phyloP scores from a whole-genome alignment of 768 basidiomycete species.

The Tulasnella sp. region DNA sequence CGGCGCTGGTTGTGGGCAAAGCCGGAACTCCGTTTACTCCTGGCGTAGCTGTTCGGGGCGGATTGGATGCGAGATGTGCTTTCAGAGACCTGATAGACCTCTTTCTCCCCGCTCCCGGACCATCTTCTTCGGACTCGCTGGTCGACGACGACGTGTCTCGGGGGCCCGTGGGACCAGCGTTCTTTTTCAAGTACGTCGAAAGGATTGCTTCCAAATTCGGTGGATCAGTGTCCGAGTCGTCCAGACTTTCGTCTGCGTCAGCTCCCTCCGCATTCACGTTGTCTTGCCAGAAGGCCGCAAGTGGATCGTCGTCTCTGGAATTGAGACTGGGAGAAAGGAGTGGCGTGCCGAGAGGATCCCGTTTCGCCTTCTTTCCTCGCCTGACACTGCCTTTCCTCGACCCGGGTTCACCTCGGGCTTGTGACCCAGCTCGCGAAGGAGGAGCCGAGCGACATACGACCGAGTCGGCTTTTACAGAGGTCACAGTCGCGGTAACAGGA shows the following conservation, averaged over 20 bases:
- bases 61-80: slow-evolving; percentile 17
- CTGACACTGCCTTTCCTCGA: no score
- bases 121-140: slow-evolving; percentile 11
- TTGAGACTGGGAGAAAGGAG: slow-evolving; percentile 21
- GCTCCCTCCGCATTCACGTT: background rate
- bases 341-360: background rate
- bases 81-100: slow-evolving; percentile 24
- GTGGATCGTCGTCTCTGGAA: slow-evolving; percentile 7
- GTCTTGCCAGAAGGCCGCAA: background rate
- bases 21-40: slow-evolving; percentile 22
- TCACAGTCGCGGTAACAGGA: background rate
- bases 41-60: slow-evolving; percentile 20
- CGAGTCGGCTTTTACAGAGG: background rate
- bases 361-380: slow-evolving; percentile 6
- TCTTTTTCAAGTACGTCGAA: slow-evolving; percentile 16
- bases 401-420: no score
- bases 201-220: slow-evolving; percentile 24
- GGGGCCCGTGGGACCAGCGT: background rate
- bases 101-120: slow-evolving; percentile 16
- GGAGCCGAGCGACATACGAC: slow-evolving; percentile 22
- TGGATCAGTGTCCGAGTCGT: slow-evolving; percentile 21
- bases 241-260: background rate
- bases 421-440: no score
- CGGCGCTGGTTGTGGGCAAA: background rate
- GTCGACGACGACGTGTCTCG: background rate